Base-by-base conservation (phyloP, 805 yeast species). In the Ogataea degrootiae region DNA sequence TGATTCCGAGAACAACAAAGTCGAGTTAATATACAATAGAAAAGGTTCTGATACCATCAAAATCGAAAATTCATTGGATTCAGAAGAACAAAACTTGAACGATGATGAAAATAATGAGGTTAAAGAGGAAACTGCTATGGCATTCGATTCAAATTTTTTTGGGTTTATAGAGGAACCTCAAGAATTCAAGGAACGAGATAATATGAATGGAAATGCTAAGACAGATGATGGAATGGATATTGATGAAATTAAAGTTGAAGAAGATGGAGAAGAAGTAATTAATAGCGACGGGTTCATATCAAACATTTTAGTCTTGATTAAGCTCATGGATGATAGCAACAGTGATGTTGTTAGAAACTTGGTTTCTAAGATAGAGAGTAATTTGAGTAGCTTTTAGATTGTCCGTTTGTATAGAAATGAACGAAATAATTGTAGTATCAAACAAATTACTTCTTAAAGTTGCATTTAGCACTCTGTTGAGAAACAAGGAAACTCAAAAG, bases 101-200 rank as follows among this genome's bases (percentile, higher is more conserved):
- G 26, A 23, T 9, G 31, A 26, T n/a, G 31, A 23, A 5, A 44
- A 39, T 34, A 36, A 46, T 19, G 42, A 42, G 1, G 41, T 43
- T 34, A 54, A 51, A 38, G 51, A 50, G 34, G 51, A 52, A 8
- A 54, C 53, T 26, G 58, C 55, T 22, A 37, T 47, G 12, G 56
- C 54, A 9, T 53, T 58, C 39, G 67, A 64, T 34, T 48, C 59
- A 4, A 60, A 56, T 22, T 59, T 64, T 29, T 62, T 64, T 51
- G 67, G 67, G 0, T 60, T 62, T 43, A 58, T 63, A 11, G 56
- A 60, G 39, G 67, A 63, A 15, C 64, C 67, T 1, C 47, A 57
- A 34, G 54, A 51, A 22, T 53, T 7, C 23, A 37, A 23, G 31
- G 8, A 16, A 33, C 37, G 41, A 4, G 36, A 41, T 22, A 34